These are phyloP conservation scores for Candida manassasensis DNA, from an alignment of 805 yeast genomes.

Conservation along the genomic window DNA sequence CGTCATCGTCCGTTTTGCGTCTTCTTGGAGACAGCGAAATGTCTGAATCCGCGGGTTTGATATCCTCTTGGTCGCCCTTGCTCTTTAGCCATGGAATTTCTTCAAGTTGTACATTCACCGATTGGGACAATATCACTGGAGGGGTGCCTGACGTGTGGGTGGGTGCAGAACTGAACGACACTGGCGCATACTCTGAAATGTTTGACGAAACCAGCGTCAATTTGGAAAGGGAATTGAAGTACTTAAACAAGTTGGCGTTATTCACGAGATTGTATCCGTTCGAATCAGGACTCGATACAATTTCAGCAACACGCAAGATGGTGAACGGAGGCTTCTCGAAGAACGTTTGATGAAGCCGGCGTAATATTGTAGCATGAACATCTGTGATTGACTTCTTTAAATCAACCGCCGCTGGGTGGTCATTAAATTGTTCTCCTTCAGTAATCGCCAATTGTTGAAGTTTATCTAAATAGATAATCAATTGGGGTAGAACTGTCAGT, in stretches of 20 bases:
- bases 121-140: constrained; percentile 3
- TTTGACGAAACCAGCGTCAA: constrained; percentile 26
- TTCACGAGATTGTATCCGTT: constrained; percentile 29
- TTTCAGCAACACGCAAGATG: constrained; percentile 42
- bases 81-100: constrained; percentile 27
- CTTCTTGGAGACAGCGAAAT: constrained; percentile 5
- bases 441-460: constrained; percentile 7
- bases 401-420: constrained; percentile 10
- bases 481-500: constrained; percentile 8
- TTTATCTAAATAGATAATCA: constrained; percentile 7
- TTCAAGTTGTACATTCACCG: constrained; percentile 17
- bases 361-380: constrained; percentile 24
- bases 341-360: constrained; percentile 24
- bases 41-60: neutral
- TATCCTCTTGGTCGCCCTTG: constrained; percentile 4
- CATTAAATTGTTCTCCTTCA: constrained; percentile 8
- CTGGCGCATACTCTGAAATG: constrained; percentile 20
- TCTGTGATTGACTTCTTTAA: constrained; percentile 2
- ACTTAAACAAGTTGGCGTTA: constrained; percentile 34
- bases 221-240: constrained; percentile 38
- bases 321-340: constrained; percentile 43
- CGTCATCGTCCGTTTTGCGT: constrained; percentile 5
- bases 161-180: constrained; percentile 7
- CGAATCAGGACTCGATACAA: constrained; percentile 35
- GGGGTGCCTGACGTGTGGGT: constrained; percentile 4